A percentile compares a stretch with the other conserved stretches of the same genome.
phyloP scores from a whole-genome alignment of 805 yeast genomes.

The Candida gorgasii region DNA sequence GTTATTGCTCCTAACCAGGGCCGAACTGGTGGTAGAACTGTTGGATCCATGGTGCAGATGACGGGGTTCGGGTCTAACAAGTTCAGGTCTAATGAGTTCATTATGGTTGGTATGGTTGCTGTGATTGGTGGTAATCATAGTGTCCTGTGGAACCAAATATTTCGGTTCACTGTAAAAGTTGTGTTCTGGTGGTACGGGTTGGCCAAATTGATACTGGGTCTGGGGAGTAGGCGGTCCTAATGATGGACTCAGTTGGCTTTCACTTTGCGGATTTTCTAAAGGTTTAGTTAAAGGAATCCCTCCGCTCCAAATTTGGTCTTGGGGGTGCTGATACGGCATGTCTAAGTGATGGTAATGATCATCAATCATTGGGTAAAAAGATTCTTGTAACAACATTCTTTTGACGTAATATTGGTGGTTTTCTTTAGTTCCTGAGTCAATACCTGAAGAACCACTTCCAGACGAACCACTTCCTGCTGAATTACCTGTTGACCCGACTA shows the following conservation, averaged over 20 bases:
- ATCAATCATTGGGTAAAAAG: constrained; percentile 3
- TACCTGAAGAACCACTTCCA: not conserved
- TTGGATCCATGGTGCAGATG: constrained; percentile 14
- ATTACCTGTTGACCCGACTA: no score
- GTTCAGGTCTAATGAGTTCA: not conserved
- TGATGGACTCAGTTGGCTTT: constrained; percentile 7
- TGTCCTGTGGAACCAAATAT: not conserved
- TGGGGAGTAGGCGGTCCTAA: constrained; percentile 10
- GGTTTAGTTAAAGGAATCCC: no score
- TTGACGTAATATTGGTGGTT: not conserved
- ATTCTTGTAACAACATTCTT: constrained; percentile 4
- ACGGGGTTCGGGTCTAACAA: not conserved
- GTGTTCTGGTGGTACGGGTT: not conserved
- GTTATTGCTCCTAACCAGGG: constrained; percentile 3
- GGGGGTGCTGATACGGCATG: not conserved
- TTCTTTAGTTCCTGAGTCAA: no score
- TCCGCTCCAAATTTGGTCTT: not conserved
- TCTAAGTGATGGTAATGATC: constrained; percentile 1
- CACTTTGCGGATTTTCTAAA: not conserved
- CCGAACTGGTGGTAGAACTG: constrained; percentile 12
- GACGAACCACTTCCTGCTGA: no score
- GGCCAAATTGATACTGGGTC: constrained; percentile 4
- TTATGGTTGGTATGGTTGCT: no score
- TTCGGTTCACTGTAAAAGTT: not conserved
- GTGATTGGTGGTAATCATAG: no score